Base-by-base conservation (phyloP, 768 basidiomycete genomes). In the Leccinum olivaceopallidum region DNA sequence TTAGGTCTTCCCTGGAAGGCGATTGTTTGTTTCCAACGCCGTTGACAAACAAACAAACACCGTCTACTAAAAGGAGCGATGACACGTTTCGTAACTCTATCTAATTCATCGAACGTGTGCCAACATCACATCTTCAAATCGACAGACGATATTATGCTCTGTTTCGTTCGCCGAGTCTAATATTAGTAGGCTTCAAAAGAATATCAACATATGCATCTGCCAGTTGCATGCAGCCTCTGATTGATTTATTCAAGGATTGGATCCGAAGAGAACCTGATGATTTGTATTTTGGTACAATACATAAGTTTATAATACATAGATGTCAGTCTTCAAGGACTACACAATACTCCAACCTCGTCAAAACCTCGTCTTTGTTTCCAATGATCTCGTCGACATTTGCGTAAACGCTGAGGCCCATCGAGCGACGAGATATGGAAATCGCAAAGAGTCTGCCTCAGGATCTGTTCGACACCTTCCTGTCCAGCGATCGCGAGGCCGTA, bases 401-500 rank as follows among this genome's bases (percentile, higher is more conserved):
- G 64, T 82, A 86, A 10, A 92, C 91, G 8, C 79, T 70, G 34
- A 90, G 75, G 2, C 86, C 87, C 49, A 93, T 75, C 24, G 24
- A 24, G 24, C 24, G 24, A 24, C 5, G 83, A 83, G 53, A 80
- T 76, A 63, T 92, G 83, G 22, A 90, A 69, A 64, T 93, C 91
- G 10, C 88, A 85, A 34, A 93, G 73, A 3, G 85, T 84, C 58
- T 84, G 82, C 58, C 76, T 81, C 61, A 94, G 72, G 14, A 93
- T 87, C 63, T 90, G 85, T 65, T 92, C 86, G 12, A 90, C 84
- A 3, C 92, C 93, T 5, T 77, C 80, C 69, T 91, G 83, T 0
- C 92, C 91, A 6, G 77, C 88, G 16, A 88, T 74, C 6, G 87
- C 78, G 48, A 90, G 81, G 8, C 88, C 91, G 62, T 91, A 92